phyloP scores from a whole-genome alignment of 768 basidiomycete species.

The Russula emetica region DNA sequence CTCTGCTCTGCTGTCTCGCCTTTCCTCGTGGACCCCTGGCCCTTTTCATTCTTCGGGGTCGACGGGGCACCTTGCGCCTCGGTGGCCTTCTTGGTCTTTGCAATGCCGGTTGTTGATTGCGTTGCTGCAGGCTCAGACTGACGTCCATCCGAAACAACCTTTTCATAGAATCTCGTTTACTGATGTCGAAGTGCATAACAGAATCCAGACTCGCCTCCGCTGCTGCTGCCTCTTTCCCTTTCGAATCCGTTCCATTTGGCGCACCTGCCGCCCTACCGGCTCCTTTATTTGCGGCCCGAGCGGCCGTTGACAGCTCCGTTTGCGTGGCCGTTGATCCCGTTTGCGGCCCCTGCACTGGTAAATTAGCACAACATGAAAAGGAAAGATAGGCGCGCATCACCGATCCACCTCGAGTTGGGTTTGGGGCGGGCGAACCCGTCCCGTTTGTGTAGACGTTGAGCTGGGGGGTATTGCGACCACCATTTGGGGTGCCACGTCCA shows the following conservation, averaged over 20 bases:
- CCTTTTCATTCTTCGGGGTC: slow-evolving; percentile 8
- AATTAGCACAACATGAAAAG: slow-evolving; percentile 27
- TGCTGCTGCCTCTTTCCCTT: slow-evolving; percentile 19
- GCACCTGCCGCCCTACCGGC: background rate
- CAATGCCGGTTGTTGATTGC: background rate
- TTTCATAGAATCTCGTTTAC: slow-evolving; percentile 27
- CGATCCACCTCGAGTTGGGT: slow-evolving; percentile 28
- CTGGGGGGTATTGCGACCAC: slow-evolving; percentile 22
- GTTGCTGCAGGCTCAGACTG: slow-evolving; percentile 12
- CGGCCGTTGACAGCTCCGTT: slow-evolving; percentile 13
- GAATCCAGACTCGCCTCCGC: slow-evolving; percentile 27
- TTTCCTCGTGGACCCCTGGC: slow-evolving; percentile 21
- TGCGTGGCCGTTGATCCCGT: slow-evolving; percentile 20
- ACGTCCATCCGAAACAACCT: slow-evolving; percentile 18
- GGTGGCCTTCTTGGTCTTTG: background rate
- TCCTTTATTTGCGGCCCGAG: slow-evolving; percentile 12
- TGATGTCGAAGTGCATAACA: slow-evolving; percentile 21
- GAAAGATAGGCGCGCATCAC: slow-evolving; percentile 27
- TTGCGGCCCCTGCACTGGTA: slow-evolving; percentile 17
- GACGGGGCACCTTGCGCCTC: slow-evolving; percentile 13
- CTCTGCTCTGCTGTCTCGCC: slow-evolving; percentile 11
- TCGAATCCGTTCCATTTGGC: slow-evolving; percentile 1
- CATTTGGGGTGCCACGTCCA: slow-evolving; percentile 18
- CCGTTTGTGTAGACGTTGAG: slow-evolving; percentile 14
- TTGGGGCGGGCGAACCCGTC: slow-evolving; percentile 9